Percentiles rank a stretch among this genome's conserved stretches.
Conservation (phyloP, 768 basidiomycete genomes). For the Hericium rajendrae region DNA sequence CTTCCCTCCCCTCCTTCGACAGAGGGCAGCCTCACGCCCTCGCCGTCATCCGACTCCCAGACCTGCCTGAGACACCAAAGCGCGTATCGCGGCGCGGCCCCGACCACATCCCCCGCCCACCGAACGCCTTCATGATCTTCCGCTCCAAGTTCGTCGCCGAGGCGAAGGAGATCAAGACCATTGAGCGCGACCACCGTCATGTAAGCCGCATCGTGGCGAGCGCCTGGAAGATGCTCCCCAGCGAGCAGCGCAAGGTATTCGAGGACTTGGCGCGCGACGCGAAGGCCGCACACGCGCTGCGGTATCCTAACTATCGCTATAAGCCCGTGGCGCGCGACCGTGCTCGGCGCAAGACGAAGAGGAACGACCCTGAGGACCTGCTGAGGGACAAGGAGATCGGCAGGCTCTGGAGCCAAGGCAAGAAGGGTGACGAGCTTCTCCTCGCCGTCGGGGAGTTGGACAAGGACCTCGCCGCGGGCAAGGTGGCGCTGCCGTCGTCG, state of each 20-base stretch:
- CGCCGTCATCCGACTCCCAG: not conserved
- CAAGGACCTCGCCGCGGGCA: not conserved
- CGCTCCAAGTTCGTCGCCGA: constrained; percentile 20
- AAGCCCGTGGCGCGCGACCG: constrained; percentile 3
- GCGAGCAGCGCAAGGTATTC: constrained; percentile 14
- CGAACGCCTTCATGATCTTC: constrained; percentile 19
- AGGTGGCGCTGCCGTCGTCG: not conserved
- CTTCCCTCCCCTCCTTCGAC: not conserved
- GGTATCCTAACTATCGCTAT: constrained; percentile 18
- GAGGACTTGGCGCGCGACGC: constrained; percentile 13
- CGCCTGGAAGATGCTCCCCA: constrained; percentile 16
- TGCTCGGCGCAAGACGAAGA: constrained; percentile 7
- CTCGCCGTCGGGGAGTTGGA: constrained; percentile 3
- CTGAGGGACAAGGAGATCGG: constrained; percentile 7
- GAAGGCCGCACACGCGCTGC: constrained; percentile 15
- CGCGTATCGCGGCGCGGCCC: constrained; percentile 1
- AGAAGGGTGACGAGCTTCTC: constrained; percentile 4
- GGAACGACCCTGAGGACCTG: constrained; percentile 8
- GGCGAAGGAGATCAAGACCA: constrained; percentile 6
- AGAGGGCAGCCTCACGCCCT: not conserved
- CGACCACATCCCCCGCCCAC: constrained; percentile 14
- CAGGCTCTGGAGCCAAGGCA: constrained; percentile 4
- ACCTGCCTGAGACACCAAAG: not conserved
- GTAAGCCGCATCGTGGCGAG: constrained; percentile 16
- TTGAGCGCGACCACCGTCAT: constrained; percentile 17